Evolutionary conservation across 2,329 filamentous ascomycete genomes (phyloP), one percentile per base, ranked within the genome.

Genomic region (Diplocarpon mali): DNA sequence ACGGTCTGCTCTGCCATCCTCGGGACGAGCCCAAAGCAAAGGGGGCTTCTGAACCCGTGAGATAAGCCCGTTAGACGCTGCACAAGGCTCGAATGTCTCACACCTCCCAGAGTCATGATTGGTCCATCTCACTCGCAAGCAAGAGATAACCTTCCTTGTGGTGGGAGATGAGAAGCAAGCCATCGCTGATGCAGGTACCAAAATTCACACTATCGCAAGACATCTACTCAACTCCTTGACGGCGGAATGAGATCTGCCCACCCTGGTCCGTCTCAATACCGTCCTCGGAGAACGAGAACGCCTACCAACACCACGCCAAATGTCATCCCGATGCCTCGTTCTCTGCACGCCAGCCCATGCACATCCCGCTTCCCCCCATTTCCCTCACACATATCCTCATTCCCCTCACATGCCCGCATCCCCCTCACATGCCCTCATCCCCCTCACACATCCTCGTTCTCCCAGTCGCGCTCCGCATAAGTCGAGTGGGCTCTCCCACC

Each of bases 381-480:
- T 34, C 14, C 28, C 35, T 58, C 46, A 61, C 32, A 53, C 40
- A 16, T 35, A 43, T 79, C 76, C 58, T 81, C 78, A 55, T 80
- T 77, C 61, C 80, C 77, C 76, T 58, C 46, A 61, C 32, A 53
- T 38, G 43, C 79, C 76, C 58, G n/a, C 35, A 27, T 38, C 38
- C 32, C 20, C 36, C 20, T 36, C 20, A 20, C 14, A 16, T 35
- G 14, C 29, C 35, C 37, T 32, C 20, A 32, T 7, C 30, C 38
- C 14, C 28, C 35, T 58, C 46, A 61, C 32, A 53, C 40, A 43
- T 79, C 76, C 58, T 81, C 78, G 55, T 80, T 77, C 61, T 80
- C 77, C 76, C 77, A 81, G 58, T 81, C 77, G 62, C 76, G 70
- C 57, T 80, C 76, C 35, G 67, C 69, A 64, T 75, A 80, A 65